A percentile compares a stretch with the other conserved stretches of the same genome.
Evolutionary conservation across 257 asterid species (phyloP).

Genomic region (Voacanga thouarsii): DNA sequence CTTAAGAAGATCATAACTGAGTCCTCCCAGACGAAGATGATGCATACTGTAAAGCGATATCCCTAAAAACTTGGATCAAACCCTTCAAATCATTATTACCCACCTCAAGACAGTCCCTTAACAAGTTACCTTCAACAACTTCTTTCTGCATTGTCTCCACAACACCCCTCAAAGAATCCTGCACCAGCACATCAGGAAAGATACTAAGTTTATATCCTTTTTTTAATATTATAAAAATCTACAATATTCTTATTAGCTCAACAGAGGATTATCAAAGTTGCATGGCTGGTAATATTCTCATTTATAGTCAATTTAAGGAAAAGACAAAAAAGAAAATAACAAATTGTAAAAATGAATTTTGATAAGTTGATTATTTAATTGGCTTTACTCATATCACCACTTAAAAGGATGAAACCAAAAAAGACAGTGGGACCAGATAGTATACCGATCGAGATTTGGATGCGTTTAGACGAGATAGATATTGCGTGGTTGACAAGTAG

Average conservation of each 20-base stretch:
- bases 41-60: conserved; percentile 44
- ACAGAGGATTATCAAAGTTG: not conserved
- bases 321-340: too few species aligned
- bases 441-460: too few species aligned
- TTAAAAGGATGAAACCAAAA: too few species aligned
- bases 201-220: not conserved
- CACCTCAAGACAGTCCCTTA: conserved; percentile 75
- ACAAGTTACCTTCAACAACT: conserved; percentile 59
- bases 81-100: conserved; percentile 57
- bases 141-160: conserved; percentile 56
- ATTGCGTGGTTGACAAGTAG: too few species aligned
- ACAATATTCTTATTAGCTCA: not conserved
- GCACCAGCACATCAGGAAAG: conserved; percentile 5
- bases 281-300: not conserved
- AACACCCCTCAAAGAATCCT: conserved; percentile 65
- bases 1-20: conserved; percentile 41
- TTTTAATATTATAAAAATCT: not conserved
- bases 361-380: not conserved
- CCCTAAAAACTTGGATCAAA: conserved; percentile 51
- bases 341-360: too few species aligned
- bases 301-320: not conserved
- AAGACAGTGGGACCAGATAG: too few species aligned
- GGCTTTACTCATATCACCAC: not conserved
- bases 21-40: conserved; percentile 34
- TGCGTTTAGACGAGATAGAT: too few species aligned